Evolutionary conservation across 805 yeast species (phyloP).

Genomic region (Phaffomyces opuntiae): DNA sequence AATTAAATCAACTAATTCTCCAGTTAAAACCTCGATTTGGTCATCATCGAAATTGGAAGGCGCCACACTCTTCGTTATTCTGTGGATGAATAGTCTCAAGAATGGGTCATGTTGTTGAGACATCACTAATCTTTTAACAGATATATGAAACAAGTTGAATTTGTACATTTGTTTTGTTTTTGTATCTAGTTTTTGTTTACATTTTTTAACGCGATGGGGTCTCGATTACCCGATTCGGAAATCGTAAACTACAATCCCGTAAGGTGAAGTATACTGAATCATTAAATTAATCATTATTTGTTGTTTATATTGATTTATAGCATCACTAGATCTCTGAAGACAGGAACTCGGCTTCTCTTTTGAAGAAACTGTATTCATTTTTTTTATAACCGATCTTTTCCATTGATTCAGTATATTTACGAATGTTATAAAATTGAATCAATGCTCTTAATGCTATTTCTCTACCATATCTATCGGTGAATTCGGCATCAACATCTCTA

Average conservation of each 20-base stretch:
- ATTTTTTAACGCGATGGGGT: background rate
- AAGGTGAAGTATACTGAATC: background rate
- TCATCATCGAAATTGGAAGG: constrained; percentile 10
- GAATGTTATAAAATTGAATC: constrained; percentile 65
- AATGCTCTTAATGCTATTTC: constrained; percentile 79
- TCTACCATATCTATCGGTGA: constrained; percentile 73
- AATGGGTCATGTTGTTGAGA: constrained; percentile 3
- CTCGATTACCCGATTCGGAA: constrained; percentile 9
- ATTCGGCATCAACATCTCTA: constrained; percentile 65
- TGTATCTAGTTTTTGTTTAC: constrained; percentile 1
- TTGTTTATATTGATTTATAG: background rate
- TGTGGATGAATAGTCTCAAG: constrained; percentile 12
- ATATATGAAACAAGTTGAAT: background rate
- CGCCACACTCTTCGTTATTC: constrained; percentile 13
- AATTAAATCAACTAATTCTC: constrained; percentile 18
- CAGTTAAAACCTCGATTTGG: constrained; percentile 10
- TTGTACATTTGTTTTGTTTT: background rate
- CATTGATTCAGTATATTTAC: constrained; percentile 49
- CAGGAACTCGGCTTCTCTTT: constrained; percentile 30
- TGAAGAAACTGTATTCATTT: constrained; percentile 34
- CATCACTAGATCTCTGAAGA: background rate
- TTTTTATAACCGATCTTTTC: constrained; percentile 48
- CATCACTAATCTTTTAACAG: background rate
- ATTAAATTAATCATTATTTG: background rate
- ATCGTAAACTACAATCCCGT: background rate